Conservation (phyloP, 1,284 basidiomycete genomes). For the Moesziomyces aphidis region DNA sequence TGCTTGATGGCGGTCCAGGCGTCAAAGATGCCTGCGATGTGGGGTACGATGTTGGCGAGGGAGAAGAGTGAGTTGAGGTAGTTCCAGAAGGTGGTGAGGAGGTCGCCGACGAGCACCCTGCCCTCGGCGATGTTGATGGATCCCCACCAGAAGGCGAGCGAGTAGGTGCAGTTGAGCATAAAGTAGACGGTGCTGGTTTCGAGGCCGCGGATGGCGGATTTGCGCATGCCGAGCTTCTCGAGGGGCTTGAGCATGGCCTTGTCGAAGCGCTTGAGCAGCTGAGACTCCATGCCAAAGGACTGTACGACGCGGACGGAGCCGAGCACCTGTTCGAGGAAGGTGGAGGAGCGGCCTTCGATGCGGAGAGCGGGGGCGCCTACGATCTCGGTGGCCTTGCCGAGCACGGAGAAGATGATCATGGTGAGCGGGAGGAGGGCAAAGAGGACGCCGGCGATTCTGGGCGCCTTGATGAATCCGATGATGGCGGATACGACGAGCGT, state of each 20-base stretch:
- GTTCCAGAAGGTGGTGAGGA: constrained; percentile 64
- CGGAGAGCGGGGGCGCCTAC: constrained; percentile 61
- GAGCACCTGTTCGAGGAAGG: constrained; percentile 69
- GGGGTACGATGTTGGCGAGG: constrained; percentile 62
- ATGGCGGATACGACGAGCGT: constrained; percentile 66
- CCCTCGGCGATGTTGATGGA: constrained; percentile 51
- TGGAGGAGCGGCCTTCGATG: constrained; percentile 68
- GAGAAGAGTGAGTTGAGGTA: constrained; percentile 63
- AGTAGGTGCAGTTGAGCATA: constrained; percentile 53
- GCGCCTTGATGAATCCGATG: constrained; percentile 68
- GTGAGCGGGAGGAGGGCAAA: constrained; percentile 68
- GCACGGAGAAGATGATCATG: constrained; percentile 59
- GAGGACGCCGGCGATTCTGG: constrained; percentile 69
- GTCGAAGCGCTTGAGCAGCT: constrained; percentile 67
- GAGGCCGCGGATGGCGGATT: constrained; percentile 59
- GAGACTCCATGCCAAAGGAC: constrained; percentile 67
- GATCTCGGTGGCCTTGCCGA: constrained; percentile 64
- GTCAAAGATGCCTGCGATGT: constrained; percentile 60
- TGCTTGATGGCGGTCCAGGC: constrained; percentile 49
- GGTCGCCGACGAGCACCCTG: constrained; percentile 41
- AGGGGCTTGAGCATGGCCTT: constrained; percentile 65
- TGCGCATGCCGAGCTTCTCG: constrained; percentile 61
- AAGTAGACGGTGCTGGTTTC: constrained; percentile 59
- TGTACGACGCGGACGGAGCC: constrained; percentile 69
- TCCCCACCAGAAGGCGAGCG: constrained; percentile 60